Base-by-base conservation (phyloP, 371 early-diverging fungal species). In the Actinomucor elegans region DNA sequence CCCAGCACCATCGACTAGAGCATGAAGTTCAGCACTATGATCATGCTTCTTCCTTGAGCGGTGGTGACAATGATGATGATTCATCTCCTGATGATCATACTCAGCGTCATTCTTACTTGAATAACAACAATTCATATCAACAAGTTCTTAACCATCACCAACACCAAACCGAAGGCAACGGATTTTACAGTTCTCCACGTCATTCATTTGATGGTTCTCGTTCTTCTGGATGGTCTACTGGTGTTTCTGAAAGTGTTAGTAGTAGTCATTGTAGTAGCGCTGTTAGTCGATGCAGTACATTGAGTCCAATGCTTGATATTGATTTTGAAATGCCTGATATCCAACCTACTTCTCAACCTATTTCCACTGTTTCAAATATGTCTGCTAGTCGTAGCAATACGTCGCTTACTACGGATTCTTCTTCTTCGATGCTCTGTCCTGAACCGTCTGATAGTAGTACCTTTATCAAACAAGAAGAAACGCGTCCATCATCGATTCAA, bases 301-400 rank as follows among this genome's bases (percentile, higher is more conserved):
- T 69, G 6, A 64, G 67, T 35, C 74, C 71, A 7, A 60, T 57
- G 51, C 43, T 55, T 12, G 69, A 64, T 41, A 5, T 58, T 35
- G 65, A 63, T 50, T 53, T 59, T 20, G 64, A 67, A 20, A 67
- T 67, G 60, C 52, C 59, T 14, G 64, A 67, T 43, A 9, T 55
- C 12, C 51, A 45, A 15, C 15, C 40, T 15, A 21, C 37, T 5
- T 32, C 42, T 15, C 44, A 45, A 37, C 32, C 27, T 17, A 26
- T 9, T n/a, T 1, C 5, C 17, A 23, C 20, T 21, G 23, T 12
- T 10, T 18, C 26, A 18, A 32, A 41, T 9, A 33, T 52, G 6
- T 23, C 33, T 18, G 33, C 47, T 21, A 46, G 47, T 17, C 47
- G 48, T 6, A 49, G 34, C 17, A 48, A 37, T 5, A 29, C 20